Conservation (phyloP, 163 green algal species). For the Dunaliella salina region DNA sequence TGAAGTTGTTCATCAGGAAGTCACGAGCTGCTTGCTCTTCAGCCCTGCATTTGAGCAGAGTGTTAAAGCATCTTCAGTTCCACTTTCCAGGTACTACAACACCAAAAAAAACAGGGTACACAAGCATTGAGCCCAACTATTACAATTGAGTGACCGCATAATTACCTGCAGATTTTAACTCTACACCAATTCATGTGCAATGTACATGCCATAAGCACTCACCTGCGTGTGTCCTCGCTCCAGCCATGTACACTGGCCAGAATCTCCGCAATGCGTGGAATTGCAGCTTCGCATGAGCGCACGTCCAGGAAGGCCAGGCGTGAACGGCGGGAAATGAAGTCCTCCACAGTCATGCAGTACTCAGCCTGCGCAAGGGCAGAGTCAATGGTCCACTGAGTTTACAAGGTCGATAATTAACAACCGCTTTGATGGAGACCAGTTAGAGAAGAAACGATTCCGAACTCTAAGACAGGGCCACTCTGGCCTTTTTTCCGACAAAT, state of each 20-base stretch:
- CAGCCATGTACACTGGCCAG: not conserved
- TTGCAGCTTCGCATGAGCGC: slow-evolving; percentile 62
- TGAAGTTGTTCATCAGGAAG: not conserved
- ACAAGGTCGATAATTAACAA: too few species aligned
- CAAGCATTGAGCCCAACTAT: not conserved
- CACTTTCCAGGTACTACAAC: not conserved
- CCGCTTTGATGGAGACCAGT: too few species aligned
- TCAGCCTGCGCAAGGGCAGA: slow-evolving; percentile 53
- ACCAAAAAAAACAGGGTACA: not conserved
- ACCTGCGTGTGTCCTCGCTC: not conserved
- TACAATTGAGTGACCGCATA: not conserved
- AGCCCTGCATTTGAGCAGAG: not conserved
- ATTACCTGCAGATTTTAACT: not conserved
- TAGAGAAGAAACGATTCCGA: too few species aligned
- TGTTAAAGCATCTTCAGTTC: too few species aligned
- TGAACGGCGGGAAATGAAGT: slow-evolving; percentile 89
- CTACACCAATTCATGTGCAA: not conserved
- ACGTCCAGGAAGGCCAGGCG: slow-evolving; percentile 93
- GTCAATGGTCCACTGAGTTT: too few species aligned
- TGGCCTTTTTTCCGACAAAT: too few species aligned
- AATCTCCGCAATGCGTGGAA: slow-evolving; percentile 43
- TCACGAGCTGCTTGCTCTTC: not conserved
- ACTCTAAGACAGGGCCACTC: too few species aligned
- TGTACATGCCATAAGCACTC: not conserved
- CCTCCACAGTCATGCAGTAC: slow-evolving; percentile 83